These are phyloP conservation scores for Trametes maxima DNA, from an alignment of 768 basidiomycete species.

Conservation along the genomic window DNA sequence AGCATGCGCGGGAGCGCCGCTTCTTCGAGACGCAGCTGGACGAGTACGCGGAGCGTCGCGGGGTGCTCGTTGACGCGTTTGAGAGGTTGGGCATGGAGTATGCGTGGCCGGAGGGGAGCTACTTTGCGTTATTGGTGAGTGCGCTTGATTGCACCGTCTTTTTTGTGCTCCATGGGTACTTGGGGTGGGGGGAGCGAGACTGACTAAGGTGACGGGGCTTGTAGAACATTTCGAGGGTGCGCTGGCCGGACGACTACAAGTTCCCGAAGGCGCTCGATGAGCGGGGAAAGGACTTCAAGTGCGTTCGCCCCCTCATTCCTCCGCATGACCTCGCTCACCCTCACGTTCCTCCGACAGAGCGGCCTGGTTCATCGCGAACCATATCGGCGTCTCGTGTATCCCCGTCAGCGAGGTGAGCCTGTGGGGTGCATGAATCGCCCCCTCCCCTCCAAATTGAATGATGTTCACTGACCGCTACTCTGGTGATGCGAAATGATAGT, in stretches of 20 bases:
- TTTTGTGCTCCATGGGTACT: too few species aligned
- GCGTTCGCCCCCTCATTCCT: constrained; percentile 20
- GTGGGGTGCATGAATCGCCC: not conserved
- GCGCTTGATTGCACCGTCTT: too few species aligned
- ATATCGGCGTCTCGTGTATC: constrained; percentile 88
- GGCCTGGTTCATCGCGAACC: constrained; percentile 91
- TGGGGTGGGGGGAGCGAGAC: not conserved
- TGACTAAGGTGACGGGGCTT: not conserved
- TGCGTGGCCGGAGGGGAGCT: constrained; percentile 85
- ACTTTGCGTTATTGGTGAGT: constrained; percentile 83
- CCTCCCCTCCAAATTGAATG: not conserved
- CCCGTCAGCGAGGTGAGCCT: constrained; percentile 84
- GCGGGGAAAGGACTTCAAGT: constrained; percentile 87
- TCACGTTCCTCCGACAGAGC: constrained; percentile 50
- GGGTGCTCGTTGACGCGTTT: constrained; percentile 71
- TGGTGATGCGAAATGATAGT: constrained; percentile 46
- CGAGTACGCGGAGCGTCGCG: constrained; percentile 81
- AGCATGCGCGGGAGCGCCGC: constrained; percentile 64
- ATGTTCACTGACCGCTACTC: not conserved
- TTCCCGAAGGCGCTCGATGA: constrained; percentile 78
- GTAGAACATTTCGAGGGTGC: constrained; percentile 73
- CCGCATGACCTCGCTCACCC: not conserved
- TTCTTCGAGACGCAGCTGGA: constrained; percentile 78
- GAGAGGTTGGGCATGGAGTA: constrained; percentile 83
- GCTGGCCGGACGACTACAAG: constrained; percentile 78